A percentile compares a stretch with the other conserved stretches of the same genome.
Evolutionary conservation across 2,329 filamentous ascomycete genomes (phyloP).

Genomic region (Drechmeria coniospora): DNA sequence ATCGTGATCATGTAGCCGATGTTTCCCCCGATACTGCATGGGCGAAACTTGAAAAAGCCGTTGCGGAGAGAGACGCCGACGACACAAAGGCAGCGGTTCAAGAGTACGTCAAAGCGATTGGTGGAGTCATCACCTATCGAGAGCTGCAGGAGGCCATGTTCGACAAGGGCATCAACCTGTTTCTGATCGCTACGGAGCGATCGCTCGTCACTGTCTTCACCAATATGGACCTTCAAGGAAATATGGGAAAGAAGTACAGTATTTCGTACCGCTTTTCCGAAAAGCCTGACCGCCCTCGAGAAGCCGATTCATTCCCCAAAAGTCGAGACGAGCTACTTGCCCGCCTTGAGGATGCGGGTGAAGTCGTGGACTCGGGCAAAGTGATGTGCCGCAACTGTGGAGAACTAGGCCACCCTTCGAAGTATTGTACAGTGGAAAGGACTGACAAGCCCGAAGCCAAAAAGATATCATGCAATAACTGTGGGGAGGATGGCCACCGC

Average conservation of each 20-base stretch:
- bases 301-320: constrained; percentile 45
- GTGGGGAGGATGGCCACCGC: constrained; percentile 46
- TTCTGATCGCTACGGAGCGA: constrained; percentile 48
- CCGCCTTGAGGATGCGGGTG: constrained; percentile 51
- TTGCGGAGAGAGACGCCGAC: constrained; percentile 39
- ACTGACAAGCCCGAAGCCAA: constrained; percentile 27
- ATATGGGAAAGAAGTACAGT: constrained; percentile 47
- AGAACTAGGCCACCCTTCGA: constrained; percentile 47
- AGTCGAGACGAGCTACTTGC: constrained; percentile 42
- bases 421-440: constrained; percentile 43
- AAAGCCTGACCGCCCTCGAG: constrained; percentile 41
- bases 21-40: constrained; percentile 41
- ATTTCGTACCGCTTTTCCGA: constrained; percentile 46
- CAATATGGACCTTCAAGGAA: constrained; percentile 59
- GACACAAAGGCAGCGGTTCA: constrained; percentile 44
- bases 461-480: constrained; percentile 49
- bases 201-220: constrained; percentile 41
- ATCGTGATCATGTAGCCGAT: constrained; percentile 33
- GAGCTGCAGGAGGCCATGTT: constrained; percentile 49
- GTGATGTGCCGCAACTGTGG: constrained; percentile 49
- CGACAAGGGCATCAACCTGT: constrained; percentile 34
- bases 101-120: constrained; percentile 43
- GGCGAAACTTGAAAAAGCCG: constrained; percentile 36
- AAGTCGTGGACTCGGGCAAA: constrained; percentile 42
- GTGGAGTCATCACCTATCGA: constrained; percentile 39